phyloP scores from a whole-genome alignment of 2,329 filamentous ascomycete genomes.

The Diaporthe amygdali region DNA sequence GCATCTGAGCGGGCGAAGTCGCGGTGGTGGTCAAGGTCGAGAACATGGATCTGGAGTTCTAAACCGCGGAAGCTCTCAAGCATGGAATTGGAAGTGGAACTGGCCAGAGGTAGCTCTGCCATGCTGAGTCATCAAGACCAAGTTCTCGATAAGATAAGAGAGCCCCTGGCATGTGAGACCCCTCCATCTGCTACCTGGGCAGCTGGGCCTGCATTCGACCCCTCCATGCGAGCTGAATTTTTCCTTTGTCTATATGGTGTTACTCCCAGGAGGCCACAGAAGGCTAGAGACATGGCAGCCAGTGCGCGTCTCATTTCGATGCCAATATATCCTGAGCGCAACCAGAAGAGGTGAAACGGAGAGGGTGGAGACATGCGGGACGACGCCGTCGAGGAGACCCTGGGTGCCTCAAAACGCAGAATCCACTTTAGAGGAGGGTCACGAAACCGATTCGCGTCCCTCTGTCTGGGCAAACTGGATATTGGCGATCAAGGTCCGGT shows the following conservation, averaged over 20 bases:
- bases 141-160: constrained; percentile 5
- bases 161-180: constrained; percentile 1
- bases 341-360: background rate
- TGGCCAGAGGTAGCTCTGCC: background rate
- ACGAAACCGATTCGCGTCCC: background rate
- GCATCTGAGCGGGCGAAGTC: constrained; percentile 28
- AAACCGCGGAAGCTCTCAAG: background rate
- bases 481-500: background rate
- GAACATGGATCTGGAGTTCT: background rate
- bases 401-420: background rate
- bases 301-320: background rate
- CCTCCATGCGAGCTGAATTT: background rate
- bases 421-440: background rate
- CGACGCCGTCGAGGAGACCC: background rate
- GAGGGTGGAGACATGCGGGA: background rate
- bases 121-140: background rate
- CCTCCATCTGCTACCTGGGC: background rate
- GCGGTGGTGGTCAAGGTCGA: background rate
- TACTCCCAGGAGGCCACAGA: background rate
- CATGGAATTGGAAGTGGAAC: background rate
- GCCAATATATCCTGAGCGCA: background rate
- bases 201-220: background rate
- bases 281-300: background rate
- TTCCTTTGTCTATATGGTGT: no score
- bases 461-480: background rate